Evolutionary conservation across 73 alveolate genomes (phyloP).

Genomic region (Paramecium pentaurelia): DNA sequence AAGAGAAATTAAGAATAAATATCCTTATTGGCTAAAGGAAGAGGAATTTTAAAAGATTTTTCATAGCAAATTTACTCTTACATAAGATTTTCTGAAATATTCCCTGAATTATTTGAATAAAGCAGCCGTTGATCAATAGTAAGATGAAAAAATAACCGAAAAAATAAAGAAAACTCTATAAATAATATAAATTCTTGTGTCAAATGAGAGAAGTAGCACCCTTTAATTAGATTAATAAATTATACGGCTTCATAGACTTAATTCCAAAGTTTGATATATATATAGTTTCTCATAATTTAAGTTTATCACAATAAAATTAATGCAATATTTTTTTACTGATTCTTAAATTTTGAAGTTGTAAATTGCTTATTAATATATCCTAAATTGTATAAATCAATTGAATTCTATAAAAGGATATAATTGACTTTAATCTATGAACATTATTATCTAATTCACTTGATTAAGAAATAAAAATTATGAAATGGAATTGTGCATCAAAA

Average conservation of each 20-base stretch:
- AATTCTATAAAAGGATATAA: background rate
- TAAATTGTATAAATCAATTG: background rate
- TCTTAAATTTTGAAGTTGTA: background rate
- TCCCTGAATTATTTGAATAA: background rate
- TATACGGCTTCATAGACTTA: slow-evolving; percentile 1
- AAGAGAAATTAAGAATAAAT: background rate
- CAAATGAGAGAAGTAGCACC: background rate
- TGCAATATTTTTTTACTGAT: background rate
- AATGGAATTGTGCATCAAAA: background rate
- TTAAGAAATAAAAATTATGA: background rate
- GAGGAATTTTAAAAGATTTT: slow-evolving; percentile 5
- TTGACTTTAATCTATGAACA: background rate
- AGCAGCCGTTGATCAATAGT: background rate
- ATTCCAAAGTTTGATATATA: background rate
- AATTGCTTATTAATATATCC: background rate
- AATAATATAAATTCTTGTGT: background rate
- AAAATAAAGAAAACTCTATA: background rate
- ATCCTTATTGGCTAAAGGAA: background rate
- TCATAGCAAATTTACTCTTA: background rate
- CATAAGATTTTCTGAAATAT: background rate
- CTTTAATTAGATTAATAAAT: background rate
- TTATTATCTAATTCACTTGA: background rate
- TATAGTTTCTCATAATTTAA: background rate
- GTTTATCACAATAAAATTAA: background rate
- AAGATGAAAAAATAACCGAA: background rate